These are phyloP conservation scores for Sporothrix variecibatus DNA, from an alignment of 2,329 filamentous ascomycete species.

Conservation along the genomic window DNA sequence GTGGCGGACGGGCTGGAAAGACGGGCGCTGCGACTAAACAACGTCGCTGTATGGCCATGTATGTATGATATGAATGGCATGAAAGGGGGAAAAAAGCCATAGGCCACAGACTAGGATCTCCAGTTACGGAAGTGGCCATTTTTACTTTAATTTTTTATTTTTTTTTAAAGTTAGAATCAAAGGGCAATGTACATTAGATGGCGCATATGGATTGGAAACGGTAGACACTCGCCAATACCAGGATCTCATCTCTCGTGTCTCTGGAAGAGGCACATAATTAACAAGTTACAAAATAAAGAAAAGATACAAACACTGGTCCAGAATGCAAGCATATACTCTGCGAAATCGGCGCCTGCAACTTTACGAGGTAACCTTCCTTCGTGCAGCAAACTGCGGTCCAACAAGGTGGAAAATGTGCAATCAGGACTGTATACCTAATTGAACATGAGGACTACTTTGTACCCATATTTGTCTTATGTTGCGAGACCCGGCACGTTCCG, in stretches of 20 bases:
- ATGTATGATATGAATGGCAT: not conserved
- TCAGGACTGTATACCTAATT: not conserved
- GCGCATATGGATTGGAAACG: not conserved
- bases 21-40: slow-evolving; percentile 59
- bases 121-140: not conserved
- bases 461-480: not conserved
- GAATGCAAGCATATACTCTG: not conserved
- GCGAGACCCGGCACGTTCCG: not conserved
- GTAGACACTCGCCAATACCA: not conserved
- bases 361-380: not conserved
- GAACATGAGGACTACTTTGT: too few species aligned
- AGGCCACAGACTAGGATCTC: not conserved
- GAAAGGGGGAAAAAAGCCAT: not conserved
- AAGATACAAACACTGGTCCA: not conserved
- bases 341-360: not conserved
- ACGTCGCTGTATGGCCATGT: not conserved
- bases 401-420: not conserved
- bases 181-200: not conserved
- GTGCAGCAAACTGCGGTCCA: not conserved
- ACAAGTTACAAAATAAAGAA: not conserved
- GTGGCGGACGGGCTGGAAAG: slow-evolving; percentile 88
- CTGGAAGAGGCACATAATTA: not conserved
- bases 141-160: not conserved
- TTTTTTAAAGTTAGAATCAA: not conserved
- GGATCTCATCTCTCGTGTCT: not conserved